phyloP scores from a whole-genome alignment of 495 filamentous ascomycete genomes.

The Annulohypoxylon stygium region DNA sequence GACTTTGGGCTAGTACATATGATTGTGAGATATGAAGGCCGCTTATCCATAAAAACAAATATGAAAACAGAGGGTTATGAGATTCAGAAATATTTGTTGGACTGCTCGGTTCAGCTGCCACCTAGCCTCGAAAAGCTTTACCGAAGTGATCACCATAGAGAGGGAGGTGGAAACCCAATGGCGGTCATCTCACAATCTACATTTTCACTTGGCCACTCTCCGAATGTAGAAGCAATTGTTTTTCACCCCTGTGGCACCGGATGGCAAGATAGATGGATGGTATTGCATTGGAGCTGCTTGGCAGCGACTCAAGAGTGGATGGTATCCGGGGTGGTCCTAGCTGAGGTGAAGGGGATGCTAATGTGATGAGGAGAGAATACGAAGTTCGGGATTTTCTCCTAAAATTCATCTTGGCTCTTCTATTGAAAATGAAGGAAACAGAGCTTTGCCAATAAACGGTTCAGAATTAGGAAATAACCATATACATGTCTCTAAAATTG shows the following conservation, averaged over 20 bases:
- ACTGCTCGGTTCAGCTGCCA: background rate
- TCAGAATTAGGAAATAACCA: no score
- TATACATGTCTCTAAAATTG: no score
- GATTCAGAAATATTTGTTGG: background rate
- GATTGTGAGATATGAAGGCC: background rate
- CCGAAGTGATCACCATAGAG: background rate
- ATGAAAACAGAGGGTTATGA: background rate
- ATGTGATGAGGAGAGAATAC: conserved; percentile 9
- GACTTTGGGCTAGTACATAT: background rate
- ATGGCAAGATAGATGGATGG: conserved; percentile 39
- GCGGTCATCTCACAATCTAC: conserved; percentile 23
- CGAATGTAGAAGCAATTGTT: conserved; percentile 35
- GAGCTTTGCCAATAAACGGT: no score
- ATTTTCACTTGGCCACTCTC: conserved; percentile 4
- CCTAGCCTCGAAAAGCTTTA: conserved; percentile 3
- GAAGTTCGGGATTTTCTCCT: background rate
- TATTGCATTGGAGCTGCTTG: conserved; percentile 34
- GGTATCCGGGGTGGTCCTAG: conserved; percentile 27
- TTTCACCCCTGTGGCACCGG: conserved; percentile 36
- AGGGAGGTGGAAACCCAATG: conserved; percentile 24
- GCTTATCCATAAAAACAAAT: background rate
- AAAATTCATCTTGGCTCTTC: background rate
- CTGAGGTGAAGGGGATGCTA: conserved; percentile 21
- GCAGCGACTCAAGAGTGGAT: conserved; percentile 25
- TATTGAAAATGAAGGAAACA: background rate